Evolutionary conservation across 2,329 filamentous ascomycete genomes (phyloP), one percentile per base, ranked within the genome.

Genomic region (Bimuria novae-zelandiae): DNA sequence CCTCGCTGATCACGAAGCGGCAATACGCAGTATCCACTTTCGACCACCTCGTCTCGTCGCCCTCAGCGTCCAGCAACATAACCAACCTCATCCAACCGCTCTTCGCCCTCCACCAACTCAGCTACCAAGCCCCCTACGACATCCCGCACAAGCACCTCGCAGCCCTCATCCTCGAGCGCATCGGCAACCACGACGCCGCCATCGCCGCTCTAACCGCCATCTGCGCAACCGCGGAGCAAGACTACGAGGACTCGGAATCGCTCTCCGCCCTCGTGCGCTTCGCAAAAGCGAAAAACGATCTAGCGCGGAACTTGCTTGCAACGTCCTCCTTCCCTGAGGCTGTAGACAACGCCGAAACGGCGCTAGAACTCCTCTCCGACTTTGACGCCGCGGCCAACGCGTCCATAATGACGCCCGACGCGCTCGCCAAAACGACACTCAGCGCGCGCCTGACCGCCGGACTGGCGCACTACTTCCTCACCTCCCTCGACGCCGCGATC

Each of bases 371-470:
- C 2, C 90, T 87, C 36, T 82, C 84, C 21, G 90, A 93, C 39
- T 85, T 89, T 30, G 84, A 86, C 23, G 50, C 60, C 6, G 53
- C 62, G 27, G 32, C 60, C 5, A 85, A 53, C 23, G 51, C 60
- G 14, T 55, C 64, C 6, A 84, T 88, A 55, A 79, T 92, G 19
- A 82, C 84, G 2, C 76, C 78, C 3, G 85, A 89, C 33, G 81
- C 86, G 45, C 84, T 90, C 35, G 80, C 79, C 49, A 90, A 86
- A 67, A 84, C 90, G 29, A 84, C 90, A 25, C 80, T 99, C 3
- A 96, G 92, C 1, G 89, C 91, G 0, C 89, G 96, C 66, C 76
- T 99, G 32, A 96, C 92, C 0, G 84, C 90, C 2, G 94, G 94
- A 0, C 79, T 99, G 2, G 89, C 92, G 1, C 82, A 89, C 54